These are phyloP conservation scores for Fremontodendron californicum DNA, from an alignment of 345 rosid species.

Conservation along the genomic window DNA sequence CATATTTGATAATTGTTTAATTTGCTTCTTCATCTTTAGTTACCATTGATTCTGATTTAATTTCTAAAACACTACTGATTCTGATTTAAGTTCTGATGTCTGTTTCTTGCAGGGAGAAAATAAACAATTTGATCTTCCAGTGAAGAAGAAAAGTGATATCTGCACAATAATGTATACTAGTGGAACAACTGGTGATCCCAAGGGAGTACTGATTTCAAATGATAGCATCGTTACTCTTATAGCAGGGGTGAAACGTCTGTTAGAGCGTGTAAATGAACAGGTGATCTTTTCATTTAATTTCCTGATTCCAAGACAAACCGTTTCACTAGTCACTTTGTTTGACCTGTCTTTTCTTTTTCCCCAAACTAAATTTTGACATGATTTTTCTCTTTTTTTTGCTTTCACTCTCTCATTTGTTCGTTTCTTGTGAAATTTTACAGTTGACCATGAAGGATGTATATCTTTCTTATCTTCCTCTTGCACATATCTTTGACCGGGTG, in stretches of 20 bases:
- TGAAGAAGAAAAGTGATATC: conserved; percentile 68
- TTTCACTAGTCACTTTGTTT: background rate
- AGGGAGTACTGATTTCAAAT: conserved; percentile 94
- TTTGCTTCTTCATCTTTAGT: background rate
- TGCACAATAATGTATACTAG: conserved; percentile 99
- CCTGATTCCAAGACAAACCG: background rate
- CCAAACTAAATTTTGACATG: background rate
- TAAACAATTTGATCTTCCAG: conserved; percentile 72
- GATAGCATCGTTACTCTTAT: conserved; percentile 71
- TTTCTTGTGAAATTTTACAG: conserved; percentile 39
- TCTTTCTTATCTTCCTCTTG: conserved; percentile 95
- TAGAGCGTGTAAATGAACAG: conserved; percentile 62
- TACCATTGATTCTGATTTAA: background rate
- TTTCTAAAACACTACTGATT: background rate
- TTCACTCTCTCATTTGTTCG: background rate
- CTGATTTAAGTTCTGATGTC: conserved; percentile 12
- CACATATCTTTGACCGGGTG: conserved; percentile 91
- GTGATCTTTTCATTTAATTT: conserved; percentile 32
- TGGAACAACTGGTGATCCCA: conserved; percentile 99
- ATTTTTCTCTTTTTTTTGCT: background rate
- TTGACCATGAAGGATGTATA: conserved; percentile 64
- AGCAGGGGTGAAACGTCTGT: conserved; percentile 62
- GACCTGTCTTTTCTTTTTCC: background rate
- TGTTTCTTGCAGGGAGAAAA: conserved; percentile 58
- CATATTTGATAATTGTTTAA: background rate